Conservation (phyloP, 2,329 filamentous ascomycete species). For the Leptoxyphium fumago region DNA sequence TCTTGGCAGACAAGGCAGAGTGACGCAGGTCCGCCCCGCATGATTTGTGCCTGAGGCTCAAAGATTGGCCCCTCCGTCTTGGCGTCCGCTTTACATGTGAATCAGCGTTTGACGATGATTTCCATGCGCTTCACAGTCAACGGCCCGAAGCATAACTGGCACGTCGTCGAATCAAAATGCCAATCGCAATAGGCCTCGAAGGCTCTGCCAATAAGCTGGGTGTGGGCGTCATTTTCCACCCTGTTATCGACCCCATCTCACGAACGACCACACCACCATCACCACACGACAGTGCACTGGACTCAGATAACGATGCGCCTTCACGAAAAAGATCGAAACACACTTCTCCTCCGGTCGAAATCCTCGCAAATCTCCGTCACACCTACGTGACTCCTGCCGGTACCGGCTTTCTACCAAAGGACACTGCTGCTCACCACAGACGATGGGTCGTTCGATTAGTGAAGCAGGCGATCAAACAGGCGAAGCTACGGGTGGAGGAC, state of each 20-base stretch:
- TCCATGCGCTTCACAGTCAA: too few species aligned
- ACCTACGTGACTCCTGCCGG: conserved; percentile 87
- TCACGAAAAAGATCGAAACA: conserved; percentile 2
- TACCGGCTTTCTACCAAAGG: conserved; percentile 88
- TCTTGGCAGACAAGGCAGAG: neutral
- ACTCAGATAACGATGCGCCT: conserved; percentile 15
- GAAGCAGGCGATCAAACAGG: conserved; percentile 60
- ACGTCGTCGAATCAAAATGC: conserved; percentile 10
- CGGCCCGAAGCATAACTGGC: too few species aligned
- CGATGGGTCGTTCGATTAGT: conserved; percentile 71
- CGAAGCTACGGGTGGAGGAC: conserved; percentile 45
- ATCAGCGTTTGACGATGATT: too few species aligned
- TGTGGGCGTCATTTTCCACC: conserved; percentile 77
- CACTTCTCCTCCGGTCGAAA: conserved; percentile 35
- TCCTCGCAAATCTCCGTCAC: conserved; percentile 88
- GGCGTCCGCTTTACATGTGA: too few species aligned
- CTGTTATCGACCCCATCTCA: conserved; percentile 14
- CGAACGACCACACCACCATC: conserved; percentile 9
- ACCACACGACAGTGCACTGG: conserved; percentile 19
- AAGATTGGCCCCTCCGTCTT: neutral
- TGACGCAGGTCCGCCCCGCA: neutral
- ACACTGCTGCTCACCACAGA: conserved; percentile 87
- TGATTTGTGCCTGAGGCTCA: neutral
- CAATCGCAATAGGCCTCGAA: conserved; percentile 62
- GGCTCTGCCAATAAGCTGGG: conserved; percentile 97